Percentiles rank a stretch among this genome's conserved stretches.
phyloP scores from a whole-genome alignment of 1,284 basidiomycete species.

The Cryptococcus amylolentus region DNA sequence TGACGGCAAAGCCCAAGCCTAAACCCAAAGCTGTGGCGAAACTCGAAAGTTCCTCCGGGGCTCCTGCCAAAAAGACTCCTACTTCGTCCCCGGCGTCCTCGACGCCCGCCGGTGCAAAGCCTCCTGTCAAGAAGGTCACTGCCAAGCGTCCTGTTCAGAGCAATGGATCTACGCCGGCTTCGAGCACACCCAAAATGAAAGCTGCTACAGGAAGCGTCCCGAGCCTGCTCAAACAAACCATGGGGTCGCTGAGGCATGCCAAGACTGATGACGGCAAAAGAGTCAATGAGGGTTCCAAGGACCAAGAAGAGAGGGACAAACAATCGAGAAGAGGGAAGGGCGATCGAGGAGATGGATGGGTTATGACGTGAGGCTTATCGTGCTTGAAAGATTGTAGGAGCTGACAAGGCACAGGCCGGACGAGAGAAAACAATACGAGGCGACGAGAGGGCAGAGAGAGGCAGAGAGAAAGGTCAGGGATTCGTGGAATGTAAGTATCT shows the following conservation, averaged over 20 bases:
- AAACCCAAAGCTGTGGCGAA: background rate
- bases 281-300: background rate
- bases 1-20: background rate
- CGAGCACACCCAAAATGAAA: background rate
- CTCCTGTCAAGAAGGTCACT: background rate
- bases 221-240: background rate
- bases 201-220: background rate
- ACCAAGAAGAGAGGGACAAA: background rate
- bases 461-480: conserved; percentile 2
- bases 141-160: background rate
- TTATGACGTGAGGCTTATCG: background rate
- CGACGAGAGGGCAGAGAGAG: background rate
- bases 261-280: conserved; percentile 7
- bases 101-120: too few species aligned
- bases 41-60: background rate
- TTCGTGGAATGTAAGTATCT: conserved; percentile 1
- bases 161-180: background rate
- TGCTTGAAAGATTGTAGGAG: background rate
- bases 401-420: background rate
- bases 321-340: background rate
- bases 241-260: background rate
- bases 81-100: background rate
- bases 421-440: conserved; percentile 1
- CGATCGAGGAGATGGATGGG: background rate
- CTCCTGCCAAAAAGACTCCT: background rate